Evolutionary conservation across 2,329 filamentous ascomycete genomes (phyloP), one percentile per base, ranked within the genome.

Genomic region (Colletotrichum cereale): DNA sequence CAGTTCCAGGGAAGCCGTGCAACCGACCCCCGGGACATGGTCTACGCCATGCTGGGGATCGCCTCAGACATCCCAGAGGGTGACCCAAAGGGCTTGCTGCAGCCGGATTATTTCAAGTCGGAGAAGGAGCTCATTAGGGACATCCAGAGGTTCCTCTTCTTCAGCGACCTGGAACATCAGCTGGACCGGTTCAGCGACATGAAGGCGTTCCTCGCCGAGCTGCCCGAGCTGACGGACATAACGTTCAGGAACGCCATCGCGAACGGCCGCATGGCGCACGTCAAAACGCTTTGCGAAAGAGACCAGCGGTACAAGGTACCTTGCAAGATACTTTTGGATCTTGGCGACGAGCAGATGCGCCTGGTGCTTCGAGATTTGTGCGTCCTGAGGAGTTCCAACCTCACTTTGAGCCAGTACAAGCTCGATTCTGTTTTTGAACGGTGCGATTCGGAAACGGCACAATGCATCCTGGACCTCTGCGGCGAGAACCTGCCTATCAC

Each of bases 1-100:
- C 16, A 18, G 6, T 71, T 67, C 12, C n/a, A 16, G 2, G n/a
- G 14, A 3, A 67, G 63, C 56, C 11, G 40, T 6, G 63, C 63
- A 14, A 60, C 31, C 2, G 63, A 61, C 21, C 53, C 53, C 1
- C 42, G 63, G 8, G 63, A 66, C 16, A 58, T 36, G 40, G 38
- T 66, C 3, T 66, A 58, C 14, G 63, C 63, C 31, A 16, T 66
- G 24, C 16, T 61, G 3, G 53, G 29, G 4, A 56, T 67, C 14
- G 31, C 63, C 1, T 67, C 67, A 2, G 63, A 71, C 29, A 34
- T 62, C 5, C 11, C 61, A 16, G 14, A 31, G 11, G 16, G 8
- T 48, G 42, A 48, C 31, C n/a, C n/a, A 0, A 10, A n/a, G 21
- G 38, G 31, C 6, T 24, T 56, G 6, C 26, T 64, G 8, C 29